A percentile compares a stretch with the other conserved stretches of the same genome.
Evolutionary conservation across 495 filamentous ascomycete genomes (phyloP).

Genomic region (Neurospora sp.): DNA sequence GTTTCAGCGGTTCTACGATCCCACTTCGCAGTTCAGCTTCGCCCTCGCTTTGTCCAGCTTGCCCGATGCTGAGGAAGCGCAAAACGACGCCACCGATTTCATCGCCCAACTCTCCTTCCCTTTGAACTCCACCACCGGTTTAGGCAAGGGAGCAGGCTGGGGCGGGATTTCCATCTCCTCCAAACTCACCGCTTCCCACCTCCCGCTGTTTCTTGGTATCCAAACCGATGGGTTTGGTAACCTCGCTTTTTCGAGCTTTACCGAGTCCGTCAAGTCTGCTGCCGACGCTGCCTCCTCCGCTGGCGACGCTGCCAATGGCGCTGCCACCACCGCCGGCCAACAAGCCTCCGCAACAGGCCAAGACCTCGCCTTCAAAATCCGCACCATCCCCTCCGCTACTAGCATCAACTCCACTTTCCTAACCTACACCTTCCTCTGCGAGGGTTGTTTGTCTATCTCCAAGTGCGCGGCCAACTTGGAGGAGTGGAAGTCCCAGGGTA

Average conservation of each 20-base stretch:
- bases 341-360: slow-evolving; percentile 10
- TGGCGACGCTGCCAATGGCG: too few species aligned
- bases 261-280: not conserved
- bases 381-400: slow-evolving; percentile 8
- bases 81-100: slow-evolving; percentile 1
- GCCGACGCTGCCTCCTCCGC: not conserved
- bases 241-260: slow-evolving; percentile 9
- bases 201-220: slow-evolving; percentile 10
- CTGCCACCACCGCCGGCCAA: not conserved
- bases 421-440: slow-evolving; percentile 17
- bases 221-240: slow-evolving; percentile 11
- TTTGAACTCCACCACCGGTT: not conserved
- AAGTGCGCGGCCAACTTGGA: not conserved
- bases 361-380: slow-evolving; percentile 1
- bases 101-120: slow-evolving; percentile 23
- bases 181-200: slow-evolving; percentile 13
- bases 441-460: slow-evolving; percentile 10
- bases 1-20: slow-evolving; percentile 13
- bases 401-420: slow-evolving; percentile 9
- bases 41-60: slow-evolving; percentile 15
- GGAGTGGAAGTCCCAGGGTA: too few species aligned
- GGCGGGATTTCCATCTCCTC: slow-evolving; percentile 8
- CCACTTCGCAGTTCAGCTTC: too few species aligned
- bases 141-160: slow-evolving; percentile 16
- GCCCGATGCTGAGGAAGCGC: not conserved